Percentiles rank a stretch among this genome's conserved stretches.
Evolutionary conservation across 768 basidiomycete species (phyloP).

Genomic region (Melanogaster broomeanus): DNA sequence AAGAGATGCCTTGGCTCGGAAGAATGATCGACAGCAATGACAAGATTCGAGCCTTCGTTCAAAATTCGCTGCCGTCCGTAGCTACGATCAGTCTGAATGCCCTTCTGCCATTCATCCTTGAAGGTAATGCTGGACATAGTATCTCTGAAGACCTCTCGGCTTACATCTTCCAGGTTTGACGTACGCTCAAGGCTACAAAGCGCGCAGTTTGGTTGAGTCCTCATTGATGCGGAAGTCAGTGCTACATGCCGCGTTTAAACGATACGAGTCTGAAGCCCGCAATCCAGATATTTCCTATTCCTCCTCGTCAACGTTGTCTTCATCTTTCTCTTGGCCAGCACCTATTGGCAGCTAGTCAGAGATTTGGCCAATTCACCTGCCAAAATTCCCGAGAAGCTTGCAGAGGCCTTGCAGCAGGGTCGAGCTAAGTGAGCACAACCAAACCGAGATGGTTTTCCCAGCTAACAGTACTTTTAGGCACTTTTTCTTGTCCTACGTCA

Average conservation of each 20-base stretch:
- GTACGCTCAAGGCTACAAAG: conserved; percentile 88
- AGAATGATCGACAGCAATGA: conserved; percentile 80
- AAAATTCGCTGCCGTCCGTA: conserved; percentile 91
- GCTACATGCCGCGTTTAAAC: not conserved
- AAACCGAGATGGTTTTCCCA: conserved; percentile 7
- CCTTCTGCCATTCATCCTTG: conserved; percentile 82
- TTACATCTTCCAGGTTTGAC: conserved; percentile 54
- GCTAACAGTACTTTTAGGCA: conserved; percentile 43
- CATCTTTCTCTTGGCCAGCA: conserved; percentile 89
- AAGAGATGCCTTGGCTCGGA: conserved; percentile 85
- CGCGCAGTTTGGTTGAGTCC: conserved; percentile 92
- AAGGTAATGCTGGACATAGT: conserved; percentile 50
- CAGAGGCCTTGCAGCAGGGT: conserved; percentile 76
- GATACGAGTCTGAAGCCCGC: conserved; percentile 7
- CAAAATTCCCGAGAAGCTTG: conserved; percentile 92
- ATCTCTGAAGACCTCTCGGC: not conserved
- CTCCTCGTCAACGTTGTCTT: conserved; percentile 91
- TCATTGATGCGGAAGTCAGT: conserved; percentile 88
- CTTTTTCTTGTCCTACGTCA: conserved; percentile 85
- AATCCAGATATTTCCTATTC: conserved; percentile 86
- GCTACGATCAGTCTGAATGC: conserved; percentile 92
- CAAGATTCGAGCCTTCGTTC: conserved; percentile 82
- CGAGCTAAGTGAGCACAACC: conserved; percentile 55
- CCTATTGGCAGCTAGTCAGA: conserved; percentile 87
- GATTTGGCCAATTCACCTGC: conserved; percentile 93